Conservation (phyloP, 352 stramenopile species). For the Elongisporangium undulatum region DNA sequence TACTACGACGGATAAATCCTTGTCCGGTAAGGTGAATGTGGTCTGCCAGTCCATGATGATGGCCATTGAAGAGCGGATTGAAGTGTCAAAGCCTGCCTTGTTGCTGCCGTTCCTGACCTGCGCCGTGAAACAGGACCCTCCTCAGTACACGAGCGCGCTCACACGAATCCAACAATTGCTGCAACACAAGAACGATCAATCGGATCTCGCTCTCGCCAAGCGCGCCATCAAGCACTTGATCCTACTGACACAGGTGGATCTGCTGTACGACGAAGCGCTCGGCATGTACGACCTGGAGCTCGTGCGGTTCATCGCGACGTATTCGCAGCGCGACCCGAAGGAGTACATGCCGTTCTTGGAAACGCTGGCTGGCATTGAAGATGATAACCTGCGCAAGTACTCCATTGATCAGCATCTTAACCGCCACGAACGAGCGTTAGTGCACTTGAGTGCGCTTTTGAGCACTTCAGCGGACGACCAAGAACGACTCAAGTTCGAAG, state of each 20-base stretch:
- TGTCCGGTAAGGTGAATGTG: slow-evolving; percentile 39
- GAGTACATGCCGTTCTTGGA: slow-evolving; percentile 67
- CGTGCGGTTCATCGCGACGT: slow-evolving; percentile 50
- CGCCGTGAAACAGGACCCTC: slow-evolving; percentile 59
- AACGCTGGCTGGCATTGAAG: slow-evolving; percentile 27
- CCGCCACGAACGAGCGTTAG: slow-evolving; percentile 36
- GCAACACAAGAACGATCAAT: background rate
- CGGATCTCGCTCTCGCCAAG: slow-evolving; percentile 20
- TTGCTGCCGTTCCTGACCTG: slow-evolving; percentile 63
- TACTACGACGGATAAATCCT: background rate
- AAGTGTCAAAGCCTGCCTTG: slow-evolving; percentile 19
- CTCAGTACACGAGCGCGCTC: slow-evolving; percentile 41
- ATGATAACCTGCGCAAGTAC: slow-evolving; percentile 44
- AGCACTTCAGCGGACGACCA: slow-evolving; percentile 5
- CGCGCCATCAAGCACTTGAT: slow-evolving; percentile 70
- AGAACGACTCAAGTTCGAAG: slow-evolving; percentile 15
- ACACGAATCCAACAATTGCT: slow-evolving; percentile 32
- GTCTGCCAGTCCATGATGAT: slow-evolving; percentile 49
- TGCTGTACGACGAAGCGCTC: slow-evolving; percentile 59
- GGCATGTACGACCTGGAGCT: slow-evolving; percentile 64
- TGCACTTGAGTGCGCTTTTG: slow-evolving; percentile 34
- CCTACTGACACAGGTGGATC: slow-evolving; percentile 64
- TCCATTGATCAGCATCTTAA: slow-evolving; percentile 52
- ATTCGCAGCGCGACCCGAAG: slow-evolving; percentile 67
- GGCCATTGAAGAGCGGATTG: slow-evolving; percentile 17